These are phyloP conservation scores for Microdochium trichocladiopsis DNA, from an alignment of 2,329 filamentous ascomycete genomes.

Conservation along the genomic window DNA sequence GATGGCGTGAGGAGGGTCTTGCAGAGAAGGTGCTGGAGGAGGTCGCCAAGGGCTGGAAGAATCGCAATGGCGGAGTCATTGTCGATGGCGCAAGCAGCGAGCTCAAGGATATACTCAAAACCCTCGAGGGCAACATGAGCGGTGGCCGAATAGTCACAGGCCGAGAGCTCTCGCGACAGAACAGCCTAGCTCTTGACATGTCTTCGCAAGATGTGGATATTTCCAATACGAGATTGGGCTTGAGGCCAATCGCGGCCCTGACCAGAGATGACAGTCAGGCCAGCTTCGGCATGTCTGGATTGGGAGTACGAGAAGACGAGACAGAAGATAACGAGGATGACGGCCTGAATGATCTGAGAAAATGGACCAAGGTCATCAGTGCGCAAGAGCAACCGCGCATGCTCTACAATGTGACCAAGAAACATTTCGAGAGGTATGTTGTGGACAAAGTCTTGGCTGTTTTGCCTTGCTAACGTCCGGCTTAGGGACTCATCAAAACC, in stretches of 20 bases:
- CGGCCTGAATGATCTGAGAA: constrained; percentile 59
- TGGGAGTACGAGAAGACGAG: constrained; percentile 45
- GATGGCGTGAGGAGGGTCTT: constrained; percentile 92
- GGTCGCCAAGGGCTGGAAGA: constrained; percentile 87
- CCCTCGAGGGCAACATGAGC: constrained; percentile 79
- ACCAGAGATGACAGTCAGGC: constrained; percentile 54
- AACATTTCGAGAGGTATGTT: constrained; percentile 75
- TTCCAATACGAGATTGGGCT: constrained; percentile 47
- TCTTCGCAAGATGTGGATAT: constrained; percentile 40
- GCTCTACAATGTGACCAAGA: constrained; percentile 71
- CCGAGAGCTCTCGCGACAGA: constrained; percentile 54
- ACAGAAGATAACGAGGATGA: constrained; percentile 48
- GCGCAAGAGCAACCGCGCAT: constrained; percentile 82
- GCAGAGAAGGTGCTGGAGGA: constrained; percentile 92
- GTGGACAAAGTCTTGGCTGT: neutral
- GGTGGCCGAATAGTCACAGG: constrained; percentile 63
- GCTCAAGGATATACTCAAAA: constrained; percentile 76
- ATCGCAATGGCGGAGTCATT: constrained; percentile 79
- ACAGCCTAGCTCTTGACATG: constrained; percentile 54
- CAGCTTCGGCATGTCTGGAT: constrained; percentile 55
- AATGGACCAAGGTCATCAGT: constrained; percentile 77
- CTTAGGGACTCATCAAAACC: constrained; percentile 54
- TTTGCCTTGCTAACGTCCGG: neutral
- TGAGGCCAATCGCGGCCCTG: constrained; percentile 36
- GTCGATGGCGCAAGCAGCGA: constrained; percentile 74